Conservation (phyloP, 208 protist species). For the Leishmania lainsoni region DNA sequence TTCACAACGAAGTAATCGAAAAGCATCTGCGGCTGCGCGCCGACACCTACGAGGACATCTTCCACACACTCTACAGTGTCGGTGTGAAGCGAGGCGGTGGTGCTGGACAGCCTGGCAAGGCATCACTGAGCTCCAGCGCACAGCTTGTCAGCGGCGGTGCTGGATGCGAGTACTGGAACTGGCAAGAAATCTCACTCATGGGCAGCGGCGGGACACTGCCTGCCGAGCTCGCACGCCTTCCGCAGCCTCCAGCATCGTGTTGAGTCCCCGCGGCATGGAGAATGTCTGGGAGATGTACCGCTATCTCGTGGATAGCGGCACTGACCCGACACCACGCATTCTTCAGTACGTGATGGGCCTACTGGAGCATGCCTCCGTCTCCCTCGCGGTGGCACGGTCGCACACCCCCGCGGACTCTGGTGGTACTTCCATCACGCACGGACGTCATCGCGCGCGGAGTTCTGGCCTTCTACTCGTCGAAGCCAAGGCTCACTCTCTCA, state of each 20-base stretch:
- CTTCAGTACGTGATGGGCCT: conserved; percentile 82
- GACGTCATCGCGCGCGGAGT: conserved; percentile 13
- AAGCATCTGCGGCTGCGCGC: conserved; percentile 67
- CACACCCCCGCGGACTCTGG: background rate
- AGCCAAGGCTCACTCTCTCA: conserved; percentile 74
- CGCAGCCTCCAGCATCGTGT: conserved; percentile 44
- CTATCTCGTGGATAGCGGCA: conserved; percentile 86
- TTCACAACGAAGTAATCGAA: conserved; percentile 68
- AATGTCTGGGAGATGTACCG: conserved; percentile 78
- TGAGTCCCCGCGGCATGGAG: conserved; percentile 39
- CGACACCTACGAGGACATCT: conserved; percentile 86
- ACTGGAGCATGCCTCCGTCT: conserved; percentile 44
- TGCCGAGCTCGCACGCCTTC: conserved; percentile 40
- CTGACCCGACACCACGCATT: conserved; percentile 64
- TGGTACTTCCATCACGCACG: background rate
- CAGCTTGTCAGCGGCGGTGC: conserved; percentile 8
- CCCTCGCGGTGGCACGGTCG: conserved; percentile 17
- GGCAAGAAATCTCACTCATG: background rate
- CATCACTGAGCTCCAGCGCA: conserved; percentile 14
- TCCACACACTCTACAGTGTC: conserved; percentile 71
- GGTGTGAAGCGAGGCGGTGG: conserved; percentile 29
- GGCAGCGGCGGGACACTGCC: conserved; percentile 33
- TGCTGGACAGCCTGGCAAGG: conserved; percentile 21
- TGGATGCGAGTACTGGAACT: conserved; percentile 9
- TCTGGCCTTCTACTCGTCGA: conserved; percentile 46